Percentiles rank a stretch among this genome's conserved stretches.
These are phyloP conservation scores for Lachancea dasiensis DNA, from an alignment of 805 yeast species.

Conservation along the genomic window DNA sequence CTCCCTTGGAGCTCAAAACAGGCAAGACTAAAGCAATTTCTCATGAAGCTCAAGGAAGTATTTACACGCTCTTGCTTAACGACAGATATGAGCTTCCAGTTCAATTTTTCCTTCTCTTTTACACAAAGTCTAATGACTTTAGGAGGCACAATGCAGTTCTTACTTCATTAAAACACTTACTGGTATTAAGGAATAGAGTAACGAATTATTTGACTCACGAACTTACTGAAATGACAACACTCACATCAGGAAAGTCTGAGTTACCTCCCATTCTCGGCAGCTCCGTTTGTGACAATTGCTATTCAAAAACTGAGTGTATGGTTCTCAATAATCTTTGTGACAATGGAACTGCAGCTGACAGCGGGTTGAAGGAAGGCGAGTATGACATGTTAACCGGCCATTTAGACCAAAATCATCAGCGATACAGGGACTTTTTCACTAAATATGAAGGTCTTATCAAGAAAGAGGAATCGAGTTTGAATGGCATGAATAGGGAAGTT, in stretches of 20 bases:
- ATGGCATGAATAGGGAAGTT: slow-evolving; percentile 51
- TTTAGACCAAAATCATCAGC: slow-evolving; percentile 25
- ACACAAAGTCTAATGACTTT: slow-evolving; percentile 56
- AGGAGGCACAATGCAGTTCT: slow-evolving; percentile 47
- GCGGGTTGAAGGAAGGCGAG: slow-evolving; percentile 46
- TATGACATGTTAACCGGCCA: slow-evolving; percentile 49
- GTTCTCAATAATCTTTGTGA: slow-evolving; percentile 54
- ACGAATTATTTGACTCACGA: slow-evolving; percentile 52
- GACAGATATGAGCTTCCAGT: slow-evolving; percentile 75
- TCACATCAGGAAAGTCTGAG: slow-evolving; percentile 20
- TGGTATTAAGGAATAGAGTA: slow-evolving; percentile 66
- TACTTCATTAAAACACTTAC: slow-evolving; percentile 57
- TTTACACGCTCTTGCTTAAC: slow-evolving; percentile 70
- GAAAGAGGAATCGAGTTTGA: slow-evolving; percentile 61
- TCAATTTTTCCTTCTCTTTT: slow-evolving; percentile 60
- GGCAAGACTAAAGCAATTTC: slow-evolving; percentile 57
- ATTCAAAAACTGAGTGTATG: slow-evolving; percentile 54
- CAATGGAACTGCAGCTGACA: slow-evolving; percentile 46
- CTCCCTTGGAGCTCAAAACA: slow-evolving; percentile 88
- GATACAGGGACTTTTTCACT: slow-evolving; percentile 50
- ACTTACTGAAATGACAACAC: slow-evolving; percentile 14
- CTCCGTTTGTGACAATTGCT: slow-evolving; percentile 59
- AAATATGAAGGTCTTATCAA: slow-evolving; percentile 72
- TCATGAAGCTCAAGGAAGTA: slow-evolving; percentile 81
- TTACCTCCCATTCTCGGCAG: slow-evolving; percentile 51